phyloP scores from a whole-genome alignment of 352 stramenopile species.

The Phytopythium boreale region DNA sequence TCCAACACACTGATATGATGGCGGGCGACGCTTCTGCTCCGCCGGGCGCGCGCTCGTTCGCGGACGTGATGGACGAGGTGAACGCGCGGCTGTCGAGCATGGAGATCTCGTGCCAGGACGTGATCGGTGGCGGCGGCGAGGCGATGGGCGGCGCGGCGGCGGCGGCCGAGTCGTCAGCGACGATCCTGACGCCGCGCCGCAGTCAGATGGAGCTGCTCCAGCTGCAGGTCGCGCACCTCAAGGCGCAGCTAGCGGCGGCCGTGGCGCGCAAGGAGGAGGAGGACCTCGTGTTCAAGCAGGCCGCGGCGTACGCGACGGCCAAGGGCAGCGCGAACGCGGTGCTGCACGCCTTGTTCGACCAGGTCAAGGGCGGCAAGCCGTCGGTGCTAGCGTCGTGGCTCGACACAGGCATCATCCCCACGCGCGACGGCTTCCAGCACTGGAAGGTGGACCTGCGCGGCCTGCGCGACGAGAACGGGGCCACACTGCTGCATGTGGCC shows the following conservation, averaged over 20 bases:
- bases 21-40: no score
- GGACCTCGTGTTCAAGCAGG: conserved; percentile 54
- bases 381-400: conserved; percentile 51
- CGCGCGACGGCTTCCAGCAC: conserved; percentile 71
- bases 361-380: conserved; percentile 53
- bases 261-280: conserved; percentile 62
- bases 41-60: conserved; percentile 5
- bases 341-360: conserved; percentile 75
- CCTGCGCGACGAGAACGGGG: conserved; percentile 62
- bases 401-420: conserved; percentile 71
- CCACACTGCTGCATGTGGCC: conserved; percentile 63
- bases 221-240: conserved; percentile 48
- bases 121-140: conserved; percentile 16
- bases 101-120: conserved; percentile 45
- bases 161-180: no score
- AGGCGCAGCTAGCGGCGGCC: conserved; percentile 33
- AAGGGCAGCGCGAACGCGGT: conserved; percentile 77
- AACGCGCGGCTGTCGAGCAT: conserved; percentile 41
- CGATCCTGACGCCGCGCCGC: conserved; percentile 4
- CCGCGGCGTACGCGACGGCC: conserved; percentile 51
- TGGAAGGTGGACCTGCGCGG: conserved; percentile 59
- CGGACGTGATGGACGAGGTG: conserved; percentile 43
- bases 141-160: background rate
- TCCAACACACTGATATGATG: background rate
- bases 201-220: conserved; percentile 31